Percentiles rank a stretch among this genome's conserved stretches.
phyloP scores from a whole-genome alignment of 2,329 filamentous ascomycete species.

The Claviceps sp. region DNA sequence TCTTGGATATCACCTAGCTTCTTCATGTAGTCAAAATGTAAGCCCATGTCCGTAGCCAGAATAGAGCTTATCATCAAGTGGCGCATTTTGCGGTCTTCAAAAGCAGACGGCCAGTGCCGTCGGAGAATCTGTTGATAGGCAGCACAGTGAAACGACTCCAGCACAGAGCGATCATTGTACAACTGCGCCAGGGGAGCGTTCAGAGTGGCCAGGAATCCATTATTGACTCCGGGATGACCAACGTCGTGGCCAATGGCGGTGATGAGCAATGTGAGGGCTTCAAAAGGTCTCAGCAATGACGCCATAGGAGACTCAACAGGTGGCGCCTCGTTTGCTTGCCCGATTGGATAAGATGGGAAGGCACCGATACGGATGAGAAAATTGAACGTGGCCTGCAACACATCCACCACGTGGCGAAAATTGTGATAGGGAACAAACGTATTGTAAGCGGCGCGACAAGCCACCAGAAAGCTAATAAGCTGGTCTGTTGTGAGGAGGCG shows the following conservation, averaged over 20 bases:
- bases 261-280: slow-evolving; percentile 77
- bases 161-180: slow-evolving; percentile 92
- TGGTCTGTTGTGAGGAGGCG: slow-evolving; percentile 43
- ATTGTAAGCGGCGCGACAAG: slow-evolving; percentile 89
- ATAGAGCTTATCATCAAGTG: slow-evolving; percentile 96
- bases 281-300: slow-evolving; percentile 67
- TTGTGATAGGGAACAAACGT: slow-evolving; percentile 96
- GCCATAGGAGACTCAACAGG: slow-evolving; percentile 52
- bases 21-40: slow-evolving; percentile 95
- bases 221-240: slow-evolving; percentile 94
- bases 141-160: slow-evolving; percentile 95
- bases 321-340: slow-evolving; percentile 16
- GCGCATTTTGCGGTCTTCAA: slow-evolving; percentile 66
- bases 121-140: slow-evolving; percentile 93
- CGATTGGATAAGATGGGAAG: slow-evolving; percentile 51
- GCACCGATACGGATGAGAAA: slow-evolving; percentile 74
- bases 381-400: slow-evolving; percentile 83
- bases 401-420: slow-evolving; percentile 93
- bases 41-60: slow-evolving; percentile 89
- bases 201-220: slow-evolving; percentile 83
- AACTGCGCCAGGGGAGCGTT: slow-evolving; percentile 88
- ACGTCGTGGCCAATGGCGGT: slow-evolving; percentile 98
- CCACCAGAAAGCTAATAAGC: slow-evolving; percentile 72
- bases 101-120: slow-evolving; percentile 77
- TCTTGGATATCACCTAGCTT: slow-evolving; percentile 70